phyloP scores from a whole-genome alignment of 371 early-diverging fungal genomes.

The Gilbertella persicaria region DNA sequence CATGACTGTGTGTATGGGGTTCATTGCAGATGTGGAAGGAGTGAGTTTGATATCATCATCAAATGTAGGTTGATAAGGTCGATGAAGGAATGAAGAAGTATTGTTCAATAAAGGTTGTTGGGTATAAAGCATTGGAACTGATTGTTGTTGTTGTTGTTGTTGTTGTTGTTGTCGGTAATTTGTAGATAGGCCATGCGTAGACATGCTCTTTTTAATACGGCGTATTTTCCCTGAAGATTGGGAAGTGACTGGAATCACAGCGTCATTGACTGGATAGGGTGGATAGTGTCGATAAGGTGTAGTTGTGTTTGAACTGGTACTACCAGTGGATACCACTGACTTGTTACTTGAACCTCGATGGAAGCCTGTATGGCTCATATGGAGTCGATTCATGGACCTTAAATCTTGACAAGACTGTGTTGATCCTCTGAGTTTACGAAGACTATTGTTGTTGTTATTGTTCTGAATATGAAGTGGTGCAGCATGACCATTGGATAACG shows the following conservation, averaged over 20 bases:
- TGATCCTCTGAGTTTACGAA: constrained; percentile 11
- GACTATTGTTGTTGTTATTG: background rate
- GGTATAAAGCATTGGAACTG: constrained; percentile 10
- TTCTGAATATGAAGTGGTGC: constrained; percentile 13
- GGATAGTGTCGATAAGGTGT: constrained; percentile 15
- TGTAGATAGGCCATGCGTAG: constrained; percentile 17
- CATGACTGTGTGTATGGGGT: background rate
- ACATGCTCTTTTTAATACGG: constrained; percentile 20
- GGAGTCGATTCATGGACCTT: constrained; percentile 15
- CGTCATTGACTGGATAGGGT: constrained; percentile 1
- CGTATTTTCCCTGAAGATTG: constrained; percentile 21
- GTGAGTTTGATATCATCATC: constrained; percentile 10
- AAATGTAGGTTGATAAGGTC: constrained; percentile 21
- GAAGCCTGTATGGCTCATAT: background rate
- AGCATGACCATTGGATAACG: constrained; percentile 24
- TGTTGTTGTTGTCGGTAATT: constrained; percentile 14
- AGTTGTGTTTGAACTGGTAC: background rate
- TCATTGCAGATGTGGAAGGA: background rate
- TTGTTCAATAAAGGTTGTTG: background rate
- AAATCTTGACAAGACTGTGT: constrained; percentile 29
- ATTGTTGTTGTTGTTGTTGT: constrained; percentile 14
- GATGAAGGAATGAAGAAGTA: constrained; percentile 4
- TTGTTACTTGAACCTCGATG: background rate
- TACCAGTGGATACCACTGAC: background rate
- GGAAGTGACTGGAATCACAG: constrained; percentile 5